phyloP scores from a whole-genome alignment of 805 yeast genomes.

The Torulaspora quercuum region DNA sequence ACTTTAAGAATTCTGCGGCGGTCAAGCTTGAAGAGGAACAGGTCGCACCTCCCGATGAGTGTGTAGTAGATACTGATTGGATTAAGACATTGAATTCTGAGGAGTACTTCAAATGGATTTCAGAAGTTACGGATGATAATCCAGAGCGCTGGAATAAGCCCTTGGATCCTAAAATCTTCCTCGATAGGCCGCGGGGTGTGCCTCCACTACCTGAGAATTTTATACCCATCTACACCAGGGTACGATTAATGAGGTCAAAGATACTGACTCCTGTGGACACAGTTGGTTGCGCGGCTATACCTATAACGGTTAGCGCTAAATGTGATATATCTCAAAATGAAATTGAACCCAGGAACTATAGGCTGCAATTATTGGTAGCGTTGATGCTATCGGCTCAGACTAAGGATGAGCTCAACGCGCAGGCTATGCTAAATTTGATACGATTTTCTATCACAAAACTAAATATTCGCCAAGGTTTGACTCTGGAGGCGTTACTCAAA shows the following conservation, averaged over 20 bases:
- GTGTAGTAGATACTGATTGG: conserved; percentile 25
- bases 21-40: conserved; percentile 6
- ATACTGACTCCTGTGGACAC: conserved; percentile 82
- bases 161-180: conserved; percentile 16
- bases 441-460: conserved; percentile 43
- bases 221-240: conserved; percentile 52
- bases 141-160: conserved; percentile 25
- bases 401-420: conserved; percentile 78
- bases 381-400: conserved; percentile 90
- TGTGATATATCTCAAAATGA: conserved; percentile 29
- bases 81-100: conserved; percentile 29
- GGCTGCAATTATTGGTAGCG: conserved; percentile 75
- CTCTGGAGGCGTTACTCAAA: conserved; percentile 50
- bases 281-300: conserved; percentile 73
- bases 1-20: conserved; percentile 18
- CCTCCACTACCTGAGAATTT: conserved; percentile 45
- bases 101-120: conserved; percentile 30
- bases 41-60: neutral
- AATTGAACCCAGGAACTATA: conserved; percentile 39
- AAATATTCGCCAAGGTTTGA: conserved; percentile 46
- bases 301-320: conserved; percentile 37
- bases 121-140: conserved; percentile 27
- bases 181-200: conserved; percentile 11
- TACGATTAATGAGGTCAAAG: conserved; percentile 62
- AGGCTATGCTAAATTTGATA: conserved; percentile 64